A percentile compares a stretch with the other conserved stretches of the same genome.
phyloP scores from a whole-genome alignment of 345 rosid genomes.

The Linum trigynum region DNA sequence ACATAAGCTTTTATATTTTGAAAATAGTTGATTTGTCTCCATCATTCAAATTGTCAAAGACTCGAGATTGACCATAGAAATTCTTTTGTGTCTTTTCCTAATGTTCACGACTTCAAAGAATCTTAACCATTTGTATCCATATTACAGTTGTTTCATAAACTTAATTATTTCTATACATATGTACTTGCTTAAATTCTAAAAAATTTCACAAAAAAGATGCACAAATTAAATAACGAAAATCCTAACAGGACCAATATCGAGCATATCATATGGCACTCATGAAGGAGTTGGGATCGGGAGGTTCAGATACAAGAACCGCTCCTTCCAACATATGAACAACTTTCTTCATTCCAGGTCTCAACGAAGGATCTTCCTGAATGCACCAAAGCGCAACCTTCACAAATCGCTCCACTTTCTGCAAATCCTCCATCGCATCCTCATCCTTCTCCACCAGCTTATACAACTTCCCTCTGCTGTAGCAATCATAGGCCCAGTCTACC shows the following conservation, averaged over 20 bases:
- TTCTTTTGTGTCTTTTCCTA: too few relatives aligned
- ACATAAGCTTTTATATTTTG: too few relatives aligned
- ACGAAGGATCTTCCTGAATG: not conserved
- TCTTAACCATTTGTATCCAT: too few relatives aligned
- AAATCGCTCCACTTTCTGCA: not conserved
- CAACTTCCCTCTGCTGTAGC: not conserved
- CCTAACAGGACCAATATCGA: not conserved
- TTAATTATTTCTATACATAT: too few relatives aligned
- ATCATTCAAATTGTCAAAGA: too few relatives aligned
- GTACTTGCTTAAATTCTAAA: too few relatives aligned
- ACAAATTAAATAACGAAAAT: too few relatives aligned
- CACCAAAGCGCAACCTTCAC: conserved; percentile 1
- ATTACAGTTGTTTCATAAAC: too few relatives aligned
- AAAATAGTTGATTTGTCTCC: too few relatives aligned
- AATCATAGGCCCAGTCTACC: not conserved
- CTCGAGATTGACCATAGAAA: too few relatives aligned
- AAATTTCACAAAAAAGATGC: not conserved
- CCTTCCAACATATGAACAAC: not conserved
- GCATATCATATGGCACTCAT: not conserved
- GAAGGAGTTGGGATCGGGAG: conserved; percentile 6
- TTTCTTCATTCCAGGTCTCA: not conserved
- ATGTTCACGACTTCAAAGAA: too few relatives aligned
- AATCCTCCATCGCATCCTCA: not conserved
- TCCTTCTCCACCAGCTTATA: conserved; percentile 8
- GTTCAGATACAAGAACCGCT: not conserved